Base-by-base conservation (phyloP, 148 eudicot species). In the Amaranthus palmeri region DNA sequence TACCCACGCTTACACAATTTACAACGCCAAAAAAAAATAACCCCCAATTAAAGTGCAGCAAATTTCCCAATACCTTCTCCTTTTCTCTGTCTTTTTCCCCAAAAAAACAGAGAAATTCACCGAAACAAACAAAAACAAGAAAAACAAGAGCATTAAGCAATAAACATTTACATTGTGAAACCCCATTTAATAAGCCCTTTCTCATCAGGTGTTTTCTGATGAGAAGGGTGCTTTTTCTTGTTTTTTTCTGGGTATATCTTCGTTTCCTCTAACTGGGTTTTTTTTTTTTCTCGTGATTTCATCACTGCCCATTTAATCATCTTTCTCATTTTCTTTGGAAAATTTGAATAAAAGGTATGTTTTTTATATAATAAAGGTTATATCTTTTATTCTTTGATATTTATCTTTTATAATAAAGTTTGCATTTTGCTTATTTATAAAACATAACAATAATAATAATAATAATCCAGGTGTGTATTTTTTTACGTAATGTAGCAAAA, bases 271-370 rank as follows among this genome's bases (percentile, higher is more conserved):
- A 15, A 46, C 5, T 15, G 65, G 67, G 56, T 77, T 60, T 25
- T 49, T 36, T 49, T 36, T 44, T 74, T 78, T 67, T 36, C 76
- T 54, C 63, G 69, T 73, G 73, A 66, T 67, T 72, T 72, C 6
- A 43, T 15, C 58, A 67, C 54, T 77, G 44, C 80, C 68, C 75
- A 42, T 64, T 3, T 43, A n/a, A 51, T 51, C 54, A 43, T 59
- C 15, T 70, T 70, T 10, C 54, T 13, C 17, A 17, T 25, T 71
- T 54, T 73, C 43, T n/a, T 56, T 45, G 63, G 69, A 68, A 43
- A 14, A 46, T 74, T 25, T 64, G 44, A 56, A 45, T 46, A 47
- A 40, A 25, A 74, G 71, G 77, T 66, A 56, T 9, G 71, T 61
- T 68, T 40, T 63, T n/a, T 49, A 69, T 56, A 69, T 56, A 56